phyloP scores from a whole-genome alignment of 2,329 filamentous ascomycete genomes.

The Colletotrichum lentis region DNA sequence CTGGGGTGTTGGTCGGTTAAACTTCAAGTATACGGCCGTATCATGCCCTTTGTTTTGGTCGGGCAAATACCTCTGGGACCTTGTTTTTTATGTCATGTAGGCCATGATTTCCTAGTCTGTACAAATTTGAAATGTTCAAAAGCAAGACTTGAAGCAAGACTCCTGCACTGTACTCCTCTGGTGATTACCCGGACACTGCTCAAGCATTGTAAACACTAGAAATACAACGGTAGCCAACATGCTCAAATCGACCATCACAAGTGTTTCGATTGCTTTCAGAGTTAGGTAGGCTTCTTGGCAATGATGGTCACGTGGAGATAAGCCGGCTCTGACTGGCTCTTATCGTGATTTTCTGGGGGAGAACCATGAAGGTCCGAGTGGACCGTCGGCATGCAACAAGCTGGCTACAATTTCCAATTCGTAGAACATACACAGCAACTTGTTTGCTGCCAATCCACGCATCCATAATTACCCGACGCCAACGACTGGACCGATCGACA shows the following conservation, averaged over 20 bases:
- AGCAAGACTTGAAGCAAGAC: not conserved
- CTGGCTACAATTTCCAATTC: constrained; percentile 23
- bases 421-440: constrained; percentile 7
- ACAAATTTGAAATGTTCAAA: constrained; percentile 45
- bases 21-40: constrained; percentile 30
- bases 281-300: not conserved
- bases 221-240: not conserved
- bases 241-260: not conserved
- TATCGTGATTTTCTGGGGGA: constrained; percentile 27
- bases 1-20: constrained; percentile 34
- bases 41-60: constrained; percentile 33
- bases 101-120: constrained; percentile 45
- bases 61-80: constrained; percentile 34
- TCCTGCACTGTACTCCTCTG: not conserved
- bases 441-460: constrained; percentile 10
- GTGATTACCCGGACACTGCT: not conserved
- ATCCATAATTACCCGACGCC: not conserved
- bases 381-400: constrained; percentile 23
- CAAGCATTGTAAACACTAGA: not conserved
- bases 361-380: constrained; percentile 15
- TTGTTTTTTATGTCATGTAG: constrained; percentile 43
- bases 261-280: not conserved
- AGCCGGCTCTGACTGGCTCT: not conserved
- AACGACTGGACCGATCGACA: not conserved
- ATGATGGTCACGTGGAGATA: constrained; percentile 24